phyloP scores from a whole-genome alignment of 495 filamentous ascomycete genomes.

The Podospora anserina region DNA sequence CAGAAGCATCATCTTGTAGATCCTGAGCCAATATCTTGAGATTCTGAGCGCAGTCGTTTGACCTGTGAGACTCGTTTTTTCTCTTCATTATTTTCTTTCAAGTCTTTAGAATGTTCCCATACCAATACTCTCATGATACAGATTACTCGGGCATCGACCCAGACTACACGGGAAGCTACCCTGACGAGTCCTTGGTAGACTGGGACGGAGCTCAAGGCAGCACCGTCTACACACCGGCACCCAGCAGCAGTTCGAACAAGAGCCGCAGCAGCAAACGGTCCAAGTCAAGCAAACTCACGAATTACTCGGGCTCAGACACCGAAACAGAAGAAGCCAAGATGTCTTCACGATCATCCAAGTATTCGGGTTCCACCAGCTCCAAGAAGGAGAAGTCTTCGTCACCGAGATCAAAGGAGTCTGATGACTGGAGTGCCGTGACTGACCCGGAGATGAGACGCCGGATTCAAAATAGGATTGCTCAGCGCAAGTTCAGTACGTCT shows the following conservation, averaged over 20 bases:
- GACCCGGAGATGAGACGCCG: constrained; percentile 58
- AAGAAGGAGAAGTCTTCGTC: constrained; percentile 36
- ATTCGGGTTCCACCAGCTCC: constrained; percentile 28
- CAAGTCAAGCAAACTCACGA: constrained; percentile 11
- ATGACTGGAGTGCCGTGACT: constrained; percentile 59
- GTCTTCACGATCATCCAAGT: constrained; percentile 36
- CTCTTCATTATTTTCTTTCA: constrained; percentile 9
- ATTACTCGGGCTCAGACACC: constrained; percentile 33
- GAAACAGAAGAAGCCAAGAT: constrained; percentile 33
- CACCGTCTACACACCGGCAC: constrained; percentile 15
- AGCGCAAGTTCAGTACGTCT: constrained; percentile 57
- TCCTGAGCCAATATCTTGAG: constrained; percentile 17
- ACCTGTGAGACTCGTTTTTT: constrained; percentile 26
- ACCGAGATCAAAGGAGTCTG: constrained; percentile 40
- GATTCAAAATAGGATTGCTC: constrained; percentile 60
- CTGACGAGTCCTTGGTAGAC: constrained; percentile 2
- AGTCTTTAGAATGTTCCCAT: constrained; percentile 27
- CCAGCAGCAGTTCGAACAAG: constrained; percentile 9
- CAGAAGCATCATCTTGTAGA: constrained; percentile 12
- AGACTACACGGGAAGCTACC: constrained; percentile 4
- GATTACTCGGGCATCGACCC: constrained; percentile 16
- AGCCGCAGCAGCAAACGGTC: constrained; percentile 20
- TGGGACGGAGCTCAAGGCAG: constrained; percentile 11
- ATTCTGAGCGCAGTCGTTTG: constrained; percentile 13
- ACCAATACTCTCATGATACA: constrained; percentile 32